Conservation (phyloP, 257 asterid species). For the Rhazya stricta region DNA sequence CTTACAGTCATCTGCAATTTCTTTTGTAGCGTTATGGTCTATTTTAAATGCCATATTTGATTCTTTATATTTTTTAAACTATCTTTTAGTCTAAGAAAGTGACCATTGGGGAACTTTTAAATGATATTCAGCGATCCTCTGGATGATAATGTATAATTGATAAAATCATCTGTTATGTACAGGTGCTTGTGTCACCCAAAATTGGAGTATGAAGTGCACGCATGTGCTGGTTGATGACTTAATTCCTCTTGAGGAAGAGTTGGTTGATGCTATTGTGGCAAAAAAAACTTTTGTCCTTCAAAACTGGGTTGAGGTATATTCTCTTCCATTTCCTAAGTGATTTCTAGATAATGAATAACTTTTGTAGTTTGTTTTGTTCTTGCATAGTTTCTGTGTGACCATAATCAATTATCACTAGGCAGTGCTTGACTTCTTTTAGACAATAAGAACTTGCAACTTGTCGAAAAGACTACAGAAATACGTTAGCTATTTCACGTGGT, state of each 20-base stretch:
- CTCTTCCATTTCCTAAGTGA: slow-evolving; percentile 4
- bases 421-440: neutral
- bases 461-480: neutral
- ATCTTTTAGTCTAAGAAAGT: neutral
- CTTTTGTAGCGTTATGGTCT: neutral
- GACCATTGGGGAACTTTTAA: neutral
- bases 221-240: slow-evolving; percentile 71
- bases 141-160: neutral
- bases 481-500: neutral
- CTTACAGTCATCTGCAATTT: neutral
- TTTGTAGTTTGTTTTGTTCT: neutral
- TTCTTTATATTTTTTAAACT: too few relatives aligned
- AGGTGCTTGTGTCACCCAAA: slow-evolving; percentile 56
- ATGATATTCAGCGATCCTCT: neutral
- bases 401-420: neutral
- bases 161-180: slow-evolving; percentile 16
- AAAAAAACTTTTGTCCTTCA: slow-evolving; percentile 45
- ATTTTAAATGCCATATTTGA: neutral
- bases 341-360: neutral
- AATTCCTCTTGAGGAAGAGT: slow-evolving; percentile 45
- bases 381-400: neutral
- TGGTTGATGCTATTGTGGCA: slow-evolving; percentile 58
- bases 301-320: slow-evolving; percentile 79
- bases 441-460: neutral
- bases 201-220: slow-evolving; percentile 68